Percentiles rank a stretch among this genome's conserved stretches.
Conservation (phyloP, 2,329 filamentous ascomycete species). For the Podosphaera aphanis region DNA sequence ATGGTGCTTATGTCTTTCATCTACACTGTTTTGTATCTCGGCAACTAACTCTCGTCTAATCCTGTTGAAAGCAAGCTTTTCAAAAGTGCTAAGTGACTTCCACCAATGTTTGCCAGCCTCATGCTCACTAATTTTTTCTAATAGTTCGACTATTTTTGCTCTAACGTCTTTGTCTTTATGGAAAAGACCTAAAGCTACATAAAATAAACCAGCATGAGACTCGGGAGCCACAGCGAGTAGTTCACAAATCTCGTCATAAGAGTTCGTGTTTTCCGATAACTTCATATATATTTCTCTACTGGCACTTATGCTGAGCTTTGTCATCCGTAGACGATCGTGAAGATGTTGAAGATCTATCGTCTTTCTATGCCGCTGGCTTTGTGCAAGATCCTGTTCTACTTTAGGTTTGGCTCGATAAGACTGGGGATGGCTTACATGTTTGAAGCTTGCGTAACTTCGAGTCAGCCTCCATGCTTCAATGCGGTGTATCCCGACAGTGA, state of each 20-base stretch:
- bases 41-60: conserved; percentile 43
- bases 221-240: conserved; percentile 64
- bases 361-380: conserved; percentile 43
- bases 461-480: conserved; percentile 97
- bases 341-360: conserved; percentile 77
- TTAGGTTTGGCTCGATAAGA: neutral
- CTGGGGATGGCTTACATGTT: conserved; percentile 39
- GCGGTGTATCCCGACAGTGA: conserved; percentile 73
- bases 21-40: conserved; percentile 20
- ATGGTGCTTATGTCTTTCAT: conserved; percentile 4
- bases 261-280: conserved; percentile 49
- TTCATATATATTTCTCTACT: conserved; percentile 70
- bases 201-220: conserved; percentile 72
- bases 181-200: conserved; percentile 73
- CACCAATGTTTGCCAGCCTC: conserved; percentile 89
- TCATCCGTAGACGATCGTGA: conserved; percentile 67
- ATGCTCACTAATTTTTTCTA: conserved; percentile 66
- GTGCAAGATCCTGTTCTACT: conserved; percentile 32
- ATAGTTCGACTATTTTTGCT: conserved; percentile 48
- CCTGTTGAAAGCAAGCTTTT: conserved; percentile 64
- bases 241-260: conserved; percentile 69
- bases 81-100: conserved; percentile 63
- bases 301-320: conserved; percentile 53
- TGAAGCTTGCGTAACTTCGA: conserved; percentile 83
- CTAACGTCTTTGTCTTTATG: conserved; percentile 69